These are phyloP conservation scores for Ophiocordyceps camponoti-floridani DNA, from an alignment of 2,329 filamentous ascomycete genomes.

Conservation along the genomic window DNA sequence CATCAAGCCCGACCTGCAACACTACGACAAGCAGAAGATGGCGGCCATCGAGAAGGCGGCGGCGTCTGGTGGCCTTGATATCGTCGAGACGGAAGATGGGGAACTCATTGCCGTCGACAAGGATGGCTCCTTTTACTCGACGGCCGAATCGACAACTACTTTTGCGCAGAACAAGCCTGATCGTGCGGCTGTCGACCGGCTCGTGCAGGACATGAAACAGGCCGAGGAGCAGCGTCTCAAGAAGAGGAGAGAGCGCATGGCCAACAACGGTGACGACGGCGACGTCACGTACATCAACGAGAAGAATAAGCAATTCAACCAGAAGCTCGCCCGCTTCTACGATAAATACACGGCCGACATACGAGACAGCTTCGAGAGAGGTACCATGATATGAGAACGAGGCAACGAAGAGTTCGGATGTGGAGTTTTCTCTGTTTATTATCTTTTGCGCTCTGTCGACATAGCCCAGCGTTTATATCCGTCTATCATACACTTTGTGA, in stretches of 20 bases:
- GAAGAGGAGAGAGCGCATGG: conserved; percentile 66
- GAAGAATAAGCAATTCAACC: conserved; percentile 99
- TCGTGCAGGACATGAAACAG: conserved; percentile 74
- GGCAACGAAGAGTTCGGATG: no score
- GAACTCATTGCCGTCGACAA: conserved; percentile 89
- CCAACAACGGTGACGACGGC: conserved; percentile 62
- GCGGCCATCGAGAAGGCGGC: conserved; percentile 73
- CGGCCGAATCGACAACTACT: conserved; percentile 54
- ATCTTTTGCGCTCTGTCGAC: no score
- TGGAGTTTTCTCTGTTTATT: no score
- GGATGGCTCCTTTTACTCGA: conserved; percentile 80
- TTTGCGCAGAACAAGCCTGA: conserved; percentile 77
- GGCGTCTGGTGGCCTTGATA: conserved; percentile 67
- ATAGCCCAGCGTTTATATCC: no score
- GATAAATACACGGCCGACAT: conserved; percentile 98
- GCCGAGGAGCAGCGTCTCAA: conserved; percentile 75
- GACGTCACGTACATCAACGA: conserved; percentile 99
- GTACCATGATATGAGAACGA: conserved; percentile 62
- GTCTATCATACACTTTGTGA: no score
- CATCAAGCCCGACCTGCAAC: conserved; percentile 58
- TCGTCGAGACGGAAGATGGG: conserved; percentile 87
- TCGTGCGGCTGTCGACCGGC: conserved; percentile 68
- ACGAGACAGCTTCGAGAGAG: conserved; percentile 89
- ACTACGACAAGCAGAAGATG: conserved; percentile 77
- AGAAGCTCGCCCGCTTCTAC: conserved; percentile 90